A percentile compares a stretch with the other conserved stretches of the same genome.
Evolutionary conservation across 306 rosid genomes (phyloP).

Genomic region (Quercus berberidifolia): DNA sequence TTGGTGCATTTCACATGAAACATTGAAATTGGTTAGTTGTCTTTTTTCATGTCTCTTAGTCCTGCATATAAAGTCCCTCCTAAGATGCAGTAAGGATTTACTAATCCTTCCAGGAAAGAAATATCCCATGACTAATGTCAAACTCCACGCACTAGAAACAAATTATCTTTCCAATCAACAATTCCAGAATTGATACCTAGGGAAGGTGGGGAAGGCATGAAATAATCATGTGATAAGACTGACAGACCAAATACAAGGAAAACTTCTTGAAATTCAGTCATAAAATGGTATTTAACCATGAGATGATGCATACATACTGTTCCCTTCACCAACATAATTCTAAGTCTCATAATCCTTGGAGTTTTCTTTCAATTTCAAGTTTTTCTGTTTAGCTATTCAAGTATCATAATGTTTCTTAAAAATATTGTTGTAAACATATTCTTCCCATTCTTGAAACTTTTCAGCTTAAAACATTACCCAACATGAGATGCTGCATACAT

Average conservation of each 20-base stretch:
- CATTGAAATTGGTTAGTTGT: too few species aligned
- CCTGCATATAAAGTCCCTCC: not conserved
- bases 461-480: not conserved
- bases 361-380: too few species aligned
- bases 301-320: not conserved
- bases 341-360: too few species aligned
- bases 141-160: not conserved
- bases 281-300: not conserved
- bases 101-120: not conserved
- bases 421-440: too few species aligned
- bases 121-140: not conserved
- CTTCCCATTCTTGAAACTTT: too few species aligned
- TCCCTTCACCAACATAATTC: not conserved
- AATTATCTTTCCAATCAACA: not conserved
- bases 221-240: not conserved
- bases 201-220: not conserved
- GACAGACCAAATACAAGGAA: not conserved
- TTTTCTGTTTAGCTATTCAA: too few species aligned
- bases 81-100: constrained; percentile 7
- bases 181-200: not conserved
- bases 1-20: too few species aligned
- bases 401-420: too few species aligned
- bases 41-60: not conserved
- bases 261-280: not conserved
- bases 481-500: not conserved